Evolutionary conservation across 768 basidiomycete species (phyloP), one percentile per base, ranked within the genome.

Genomic region (Gymnopilus junonius): DNA sequence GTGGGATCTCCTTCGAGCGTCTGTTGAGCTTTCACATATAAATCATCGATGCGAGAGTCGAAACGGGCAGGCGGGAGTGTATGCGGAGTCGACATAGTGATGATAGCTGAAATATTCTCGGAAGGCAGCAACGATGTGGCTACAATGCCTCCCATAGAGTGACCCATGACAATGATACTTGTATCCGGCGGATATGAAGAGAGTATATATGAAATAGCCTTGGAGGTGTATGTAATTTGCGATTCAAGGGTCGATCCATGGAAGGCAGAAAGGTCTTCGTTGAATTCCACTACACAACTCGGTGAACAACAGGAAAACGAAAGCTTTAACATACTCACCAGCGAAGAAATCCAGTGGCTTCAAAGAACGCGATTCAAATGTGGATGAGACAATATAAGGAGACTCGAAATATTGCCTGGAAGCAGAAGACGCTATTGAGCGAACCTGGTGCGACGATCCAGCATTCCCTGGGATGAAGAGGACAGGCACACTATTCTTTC

Each of bases 31-130:
- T 71, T 73, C 11, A 70, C 64, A 71, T 95, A 98, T 61, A 97
- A 81, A n/a, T 71, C 74, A 63, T 94, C 91, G 55, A 98, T 87
- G 3, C 89, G 85, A 1, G 83, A 76, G 72, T 98, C 95, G 67
- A 98, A 91, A 0, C 95, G 86, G 1, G 91, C 93, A 0, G 97
- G 97, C 4, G 96, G 92, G 2, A 95, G 82, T 1, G 83, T 83
- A 70, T 97, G 94, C 0, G 97, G 97, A 0, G 97, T 93, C 0
- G 95, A 95, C 92, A 99, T 93, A n/a, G 97, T 98, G 70, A 99
- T 85, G 62, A 99, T 83, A 0, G 89, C 86, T 8, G 90, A 86
- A 40, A 97, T 87, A 58, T 87, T 75, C 8, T 73, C 67, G 6
- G 88, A 86, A 1, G 91, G 87, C 10, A 96, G 85, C 14, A 96